A percentile compares a stretch with the other conserved stretches of the same genome.
Evolutionary conservation across 1,284 basidiomycete species (phyloP).

Genomic region (Tilletia indica): DNA sequence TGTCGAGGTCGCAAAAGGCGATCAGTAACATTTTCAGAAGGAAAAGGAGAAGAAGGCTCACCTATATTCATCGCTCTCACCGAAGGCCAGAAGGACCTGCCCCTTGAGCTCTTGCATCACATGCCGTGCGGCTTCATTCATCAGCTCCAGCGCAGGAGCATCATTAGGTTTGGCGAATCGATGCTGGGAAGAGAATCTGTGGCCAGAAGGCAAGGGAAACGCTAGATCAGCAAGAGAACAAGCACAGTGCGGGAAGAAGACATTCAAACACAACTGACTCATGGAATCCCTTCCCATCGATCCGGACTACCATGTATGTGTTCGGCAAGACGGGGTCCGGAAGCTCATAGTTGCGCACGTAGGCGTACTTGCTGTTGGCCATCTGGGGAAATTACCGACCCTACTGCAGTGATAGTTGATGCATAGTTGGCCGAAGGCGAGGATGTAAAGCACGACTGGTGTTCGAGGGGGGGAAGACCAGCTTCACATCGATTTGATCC

Average conservation of each 20-base stretch:
- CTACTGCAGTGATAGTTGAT: too few relatives aligned
- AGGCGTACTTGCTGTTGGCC: conserved; percentile 88
- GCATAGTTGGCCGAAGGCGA: too few relatives aligned
- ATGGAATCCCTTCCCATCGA: conserved; percentile 95
- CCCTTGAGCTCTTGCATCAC: conserved; percentile 65
- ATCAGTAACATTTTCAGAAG: background rate
- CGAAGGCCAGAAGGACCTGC: conserved; percentile 66
- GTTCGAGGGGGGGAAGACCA: too few relatives aligned
- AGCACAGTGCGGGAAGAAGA: background rate
- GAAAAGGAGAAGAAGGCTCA: conserved; percentile 44
- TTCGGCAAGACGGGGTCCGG: conserved; percentile 80
- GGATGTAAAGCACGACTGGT: too few relatives aligned
- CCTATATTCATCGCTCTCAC: conserved; percentile 97
- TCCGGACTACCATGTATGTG: conserved; percentile 78
- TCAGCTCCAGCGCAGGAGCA: conserved; percentile 75
- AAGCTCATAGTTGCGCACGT: conserved; percentile 85
- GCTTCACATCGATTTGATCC: too few relatives aligned
- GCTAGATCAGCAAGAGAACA: background rate
- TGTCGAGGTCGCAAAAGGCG: conserved; percentile 51
- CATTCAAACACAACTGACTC: conserved; percentile 61
- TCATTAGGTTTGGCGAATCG: conserved; percentile 89
- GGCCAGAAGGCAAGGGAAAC: conserved; percentile 14
- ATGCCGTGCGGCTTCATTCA: conserved; percentile 83
- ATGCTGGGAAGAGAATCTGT: conserved; percentile 80
- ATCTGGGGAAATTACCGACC: conserved; percentile 58